Percentiles rank a stretch among this genome's conserved stretches.
Conservation (phyloP, 108 stramenopile species). For the Nitzschia palea region DNA sequence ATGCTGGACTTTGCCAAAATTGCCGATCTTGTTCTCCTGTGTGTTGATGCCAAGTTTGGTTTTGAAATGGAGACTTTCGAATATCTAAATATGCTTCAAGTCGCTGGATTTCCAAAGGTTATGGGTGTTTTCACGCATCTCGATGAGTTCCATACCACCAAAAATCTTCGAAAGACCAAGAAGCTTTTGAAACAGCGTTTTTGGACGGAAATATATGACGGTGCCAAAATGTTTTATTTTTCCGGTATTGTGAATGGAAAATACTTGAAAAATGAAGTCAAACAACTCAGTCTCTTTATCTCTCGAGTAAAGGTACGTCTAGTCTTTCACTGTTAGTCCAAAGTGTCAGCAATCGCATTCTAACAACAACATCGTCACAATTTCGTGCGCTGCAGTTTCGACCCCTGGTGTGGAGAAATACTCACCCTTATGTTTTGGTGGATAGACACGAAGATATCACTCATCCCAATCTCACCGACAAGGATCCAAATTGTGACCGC, state of each 20-base stretch:
- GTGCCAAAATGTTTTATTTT: slow-evolving; percentile 98
- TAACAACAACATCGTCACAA: background rate
- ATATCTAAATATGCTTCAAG: slow-evolving; percentile 96
- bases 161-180: slow-evolving; percentile 90
- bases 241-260: slow-evolving; percentile 93
- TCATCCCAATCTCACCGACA: slow-evolving; percentile 68
- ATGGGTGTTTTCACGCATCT: slow-evolving; percentile 98
- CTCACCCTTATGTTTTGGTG: slow-evolving; percentile 95
- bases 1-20: slow-evolving; percentile 99
- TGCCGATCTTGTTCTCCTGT: slow-evolving; percentile 94
- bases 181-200: slow-evolving; percentile 96
- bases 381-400: slow-evolving; percentile 65
- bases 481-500: slow-evolving; percentile 81
- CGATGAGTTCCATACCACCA: slow-evolving; percentile 90
- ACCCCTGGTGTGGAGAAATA: slow-evolving; percentile 96
- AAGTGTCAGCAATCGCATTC: no score
- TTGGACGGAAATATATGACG: slow-evolving; percentile 98
- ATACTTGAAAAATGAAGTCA: slow-evolving; percentile 94
- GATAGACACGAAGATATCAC: slow-evolving; percentile 96
- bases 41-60: slow-evolving; percentile 98
- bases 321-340: no score
- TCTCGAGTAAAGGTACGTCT: slow-evolving; percentile 80
- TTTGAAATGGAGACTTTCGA: slow-evolving; percentile 99
- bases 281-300: slow-evolving; percentile 87
- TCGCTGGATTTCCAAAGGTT: slow-evolving; percentile 98